Base-by-base conservation (phyloP, 192 early-diverging fungal species). In the Entomortierella lignicola region DNA sequence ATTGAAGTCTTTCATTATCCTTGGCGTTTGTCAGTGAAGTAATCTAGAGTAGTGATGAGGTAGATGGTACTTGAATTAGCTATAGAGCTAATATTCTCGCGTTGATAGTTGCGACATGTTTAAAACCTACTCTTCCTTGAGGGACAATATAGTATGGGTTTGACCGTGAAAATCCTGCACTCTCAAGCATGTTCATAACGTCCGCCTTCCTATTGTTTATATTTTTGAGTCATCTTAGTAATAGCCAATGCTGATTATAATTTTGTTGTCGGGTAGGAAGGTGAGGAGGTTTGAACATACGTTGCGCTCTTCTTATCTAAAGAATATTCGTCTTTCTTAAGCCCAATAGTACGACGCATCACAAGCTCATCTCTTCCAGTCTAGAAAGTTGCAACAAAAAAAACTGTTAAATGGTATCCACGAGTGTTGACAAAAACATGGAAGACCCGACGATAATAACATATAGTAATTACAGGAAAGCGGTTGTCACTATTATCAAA, bases 81-180 rank as follows among this genome's bases (percentile, higher is more conserved):
- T 21, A 29, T 54, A 31, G 2, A 41, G 54, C 34, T 26, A 17
- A 61, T 32, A 25, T 50, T 30, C 4, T 6, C 47, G 25, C 39
- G 39, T 13, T 42, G 8, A 13, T 42, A 13, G 13, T 42, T 42
- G 6, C 13, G 6, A 10, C 13, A 0, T 48, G 20, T 32, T 21
- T 27, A 51, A n/a, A 18, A 47, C 88, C 34, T 89, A 94, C 93
- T 65, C 92, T 87, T 39, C 98, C 98, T 83, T 99, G 98, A 2
- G 98, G 98, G 27, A 99, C 97, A 85, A 99, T 97, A 63, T 98
- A 98, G 83, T 98, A 99, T 15, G 98, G 98, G 77, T 99, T 99
- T 25, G 98, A 94, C 51, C 93, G 83, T 17, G 97, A 98, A 66
- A 99, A 98, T 5, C 98, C 98, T 26, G 96, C 96, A 74, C 91